Evolutionary conservation across 2,329 filamentous ascomycete genomes (phyloP), one percentile per base, ranked within the genome.

Genomic region (Elsinoe arachidis): DNA sequence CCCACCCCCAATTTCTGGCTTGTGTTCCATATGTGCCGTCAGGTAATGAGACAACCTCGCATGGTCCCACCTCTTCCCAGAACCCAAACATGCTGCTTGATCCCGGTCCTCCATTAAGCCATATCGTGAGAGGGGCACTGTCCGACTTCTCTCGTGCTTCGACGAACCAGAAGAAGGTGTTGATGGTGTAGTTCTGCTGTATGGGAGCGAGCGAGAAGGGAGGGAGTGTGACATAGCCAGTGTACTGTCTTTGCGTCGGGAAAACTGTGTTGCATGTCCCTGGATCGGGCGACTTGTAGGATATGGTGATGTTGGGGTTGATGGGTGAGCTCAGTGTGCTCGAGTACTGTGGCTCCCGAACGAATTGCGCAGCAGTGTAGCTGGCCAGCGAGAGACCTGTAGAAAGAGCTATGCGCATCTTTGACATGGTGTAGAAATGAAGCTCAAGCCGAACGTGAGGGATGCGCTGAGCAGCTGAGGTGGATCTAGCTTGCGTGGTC

Each of bases 31-130:
- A 80, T 26, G 63, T 63, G 51, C 70, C 72, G 58, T 78, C 68
- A 11, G 69, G 63, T 58, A 74, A 66, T 61, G 77, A 65, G 35
- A 75, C 64, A 47, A 76, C 66, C 64, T 76, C 64, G 52, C 70
- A 72, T 26, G 73, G 74, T 1, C 84, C 84, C 57, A 78, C 75
- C 64, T 83, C 83, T 7, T 74, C 73, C 63, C 86, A 86, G 63
- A 87, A 74, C 23, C 83, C 83, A 57, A 82, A 75, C 75, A 87
- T 78, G 55, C 82, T 85, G 65, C 81, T 85, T 43, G 77, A 77
- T 3, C 84, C 84, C 1, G 84, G 84, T 1, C 84, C 84, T 53
- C 84, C 84, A 67, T 85, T 86, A 61, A 87, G 74, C 81, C 81
- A 87, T 65, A 86, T 79, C 3, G 82, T 80, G 51, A 84, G 68